These are phyloP conservation scores for Fusarium torulosum DNA, from an alignment of 2,329 filamentous ascomycete genomes.

Conservation along the genomic window DNA sequence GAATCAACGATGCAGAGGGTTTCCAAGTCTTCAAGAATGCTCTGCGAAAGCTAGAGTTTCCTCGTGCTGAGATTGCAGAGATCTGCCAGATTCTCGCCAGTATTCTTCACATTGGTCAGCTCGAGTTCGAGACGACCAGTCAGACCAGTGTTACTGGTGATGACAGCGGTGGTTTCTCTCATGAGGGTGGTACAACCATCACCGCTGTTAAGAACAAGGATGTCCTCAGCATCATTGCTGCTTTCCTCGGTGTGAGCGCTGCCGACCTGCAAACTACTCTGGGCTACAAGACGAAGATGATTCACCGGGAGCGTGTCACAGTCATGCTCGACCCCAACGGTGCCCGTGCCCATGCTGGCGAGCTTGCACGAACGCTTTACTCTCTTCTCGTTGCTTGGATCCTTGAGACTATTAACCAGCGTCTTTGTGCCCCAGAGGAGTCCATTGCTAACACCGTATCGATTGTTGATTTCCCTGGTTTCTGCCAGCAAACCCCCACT, in stretches of 20 bases:
- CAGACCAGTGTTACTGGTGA: slow-evolving; percentile 84
- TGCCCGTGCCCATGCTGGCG: slow-evolving; percentile 91
- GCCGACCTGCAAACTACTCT: slow-evolving; percentile 87
- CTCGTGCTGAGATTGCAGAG: slow-evolving; percentile 92
- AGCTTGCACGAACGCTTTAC: slow-evolving; percentile 92
- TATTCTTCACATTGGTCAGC: slow-evolving; percentile 96
- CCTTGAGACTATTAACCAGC: slow-evolving; percentile 92
- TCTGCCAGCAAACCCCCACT: slow-evolving; percentile 85
- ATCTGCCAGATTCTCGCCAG: slow-evolving; percentile 94
- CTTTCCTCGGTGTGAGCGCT: slow-evolving; percentile 90
- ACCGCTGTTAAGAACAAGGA: slow-evolving; percentile 96
- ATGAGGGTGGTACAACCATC: slow-evolving; percentile 88
- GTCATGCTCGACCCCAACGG: slow-evolving; percentile 96
- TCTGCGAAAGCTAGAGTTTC: slow-evolving; percentile 92
- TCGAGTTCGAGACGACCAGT: slow-evolving; percentile 89
- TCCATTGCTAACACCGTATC: slow-evolving; percentile 93
- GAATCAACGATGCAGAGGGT: slow-evolving; percentile 94
- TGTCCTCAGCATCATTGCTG: slow-evolving; percentile 84
- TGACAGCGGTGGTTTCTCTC: slow-evolving; percentile 95
- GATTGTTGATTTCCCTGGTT: slow-evolving; percentile 96
- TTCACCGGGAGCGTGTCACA: slow-evolving; percentile 96
- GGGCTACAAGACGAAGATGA: slow-evolving; percentile 96
- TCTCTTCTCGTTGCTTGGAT: slow-evolving; percentile 94
- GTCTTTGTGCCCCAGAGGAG: slow-evolving; percentile 87
- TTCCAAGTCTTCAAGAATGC: slow-evolving; percentile 99